These are phyloP conservation scores for Sonneratia alba DNA, from an alignment of 345 rosid genomes.

Conservation along the genomic window DNA sequence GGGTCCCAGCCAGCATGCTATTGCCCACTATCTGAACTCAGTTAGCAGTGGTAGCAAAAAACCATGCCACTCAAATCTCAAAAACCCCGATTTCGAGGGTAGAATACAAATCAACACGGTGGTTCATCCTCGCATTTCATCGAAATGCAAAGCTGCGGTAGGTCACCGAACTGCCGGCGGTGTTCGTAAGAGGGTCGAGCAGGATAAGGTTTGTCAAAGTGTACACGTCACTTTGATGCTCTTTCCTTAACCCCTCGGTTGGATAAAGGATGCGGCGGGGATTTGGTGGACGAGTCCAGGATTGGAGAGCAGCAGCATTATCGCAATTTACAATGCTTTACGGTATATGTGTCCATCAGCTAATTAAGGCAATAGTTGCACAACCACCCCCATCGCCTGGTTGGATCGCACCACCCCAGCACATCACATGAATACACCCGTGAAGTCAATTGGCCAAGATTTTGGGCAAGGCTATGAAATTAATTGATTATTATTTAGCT, in stretches of 20 bases:
- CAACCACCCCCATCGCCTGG: neutral
- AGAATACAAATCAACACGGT: neutral
- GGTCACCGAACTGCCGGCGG: no score
- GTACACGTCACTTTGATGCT: no score
- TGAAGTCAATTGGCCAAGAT: neutral
- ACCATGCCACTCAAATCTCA: neutral
- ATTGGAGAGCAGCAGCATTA: neutral
- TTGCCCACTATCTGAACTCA: neutral
- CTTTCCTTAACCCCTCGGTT: neutral
- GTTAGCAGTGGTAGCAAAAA: neutral
- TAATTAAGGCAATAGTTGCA: neutral
- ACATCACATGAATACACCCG: neutral
- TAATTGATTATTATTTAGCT: neutral
- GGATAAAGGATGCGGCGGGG: neutral
- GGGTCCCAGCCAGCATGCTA: conserved; percentile 1
- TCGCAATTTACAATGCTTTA: neutral
- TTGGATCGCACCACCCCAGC: neutral
- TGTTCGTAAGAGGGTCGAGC: neutral
- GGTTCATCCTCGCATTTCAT: neutral
- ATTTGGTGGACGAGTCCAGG: neutral
- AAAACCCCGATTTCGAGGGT: neutral
- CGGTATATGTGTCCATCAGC: neutral
- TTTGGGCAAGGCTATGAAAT: neutral
- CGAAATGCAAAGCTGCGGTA: no score
- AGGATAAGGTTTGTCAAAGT: neutral